Conservation (phyloP, 495 filamentous ascomycete genomes). For the Jackrogersella multiformis region DNA sequence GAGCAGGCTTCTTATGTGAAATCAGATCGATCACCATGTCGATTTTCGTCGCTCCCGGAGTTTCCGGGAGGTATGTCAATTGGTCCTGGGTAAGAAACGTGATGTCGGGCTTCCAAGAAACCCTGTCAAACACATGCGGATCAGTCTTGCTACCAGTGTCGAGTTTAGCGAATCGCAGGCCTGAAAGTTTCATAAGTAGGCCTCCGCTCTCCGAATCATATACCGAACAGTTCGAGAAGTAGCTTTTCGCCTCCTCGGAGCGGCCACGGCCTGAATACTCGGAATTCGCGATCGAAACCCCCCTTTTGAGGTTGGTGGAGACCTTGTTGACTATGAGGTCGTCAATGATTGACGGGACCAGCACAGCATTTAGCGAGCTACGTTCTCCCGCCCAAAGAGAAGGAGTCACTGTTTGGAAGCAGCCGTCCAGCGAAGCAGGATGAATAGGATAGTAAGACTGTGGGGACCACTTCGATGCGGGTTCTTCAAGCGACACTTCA, state of each 20-base stretch:
- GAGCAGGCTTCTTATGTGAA: conserved; percentile 45
- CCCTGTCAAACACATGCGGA: not conserved
- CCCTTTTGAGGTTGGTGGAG: not conserved
- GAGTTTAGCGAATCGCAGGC: not conserved
- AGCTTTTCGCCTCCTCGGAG: conserved; percentile 19
- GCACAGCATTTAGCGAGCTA: too few species aligned
- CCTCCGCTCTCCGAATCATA: conserved; percentile 38
- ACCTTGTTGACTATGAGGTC: conserved; percentile 6
- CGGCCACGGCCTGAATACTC: conserved; percentile 9
- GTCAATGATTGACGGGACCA: conserved; percentile 9
- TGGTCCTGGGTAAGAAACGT: conserved; percentile 35
- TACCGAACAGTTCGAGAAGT: conserved; percentile 14
- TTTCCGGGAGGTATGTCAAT: not conserved
- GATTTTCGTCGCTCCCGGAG: not conserved
- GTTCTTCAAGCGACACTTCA: conserved; percentile 5
- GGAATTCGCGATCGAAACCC: not conserved
- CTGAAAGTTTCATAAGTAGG: not conserved
- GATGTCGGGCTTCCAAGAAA: conserved; percentile 47
- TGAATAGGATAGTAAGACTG: conserved; percentile 54
- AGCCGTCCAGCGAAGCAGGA: conserved; percentile 51
- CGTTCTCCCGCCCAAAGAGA: too few species aligned
- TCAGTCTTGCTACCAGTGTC: not conserved
- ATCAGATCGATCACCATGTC: conserved; percentile 42
- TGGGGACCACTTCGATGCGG: conserved; percentile 32
- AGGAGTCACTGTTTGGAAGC: conserved; percentile 44